These are phyloP conservation scores for Mycotypha africana DNA, from an alignment of 371 early-diverging fungal genomes.

Conservation along the genomic window DNA sequence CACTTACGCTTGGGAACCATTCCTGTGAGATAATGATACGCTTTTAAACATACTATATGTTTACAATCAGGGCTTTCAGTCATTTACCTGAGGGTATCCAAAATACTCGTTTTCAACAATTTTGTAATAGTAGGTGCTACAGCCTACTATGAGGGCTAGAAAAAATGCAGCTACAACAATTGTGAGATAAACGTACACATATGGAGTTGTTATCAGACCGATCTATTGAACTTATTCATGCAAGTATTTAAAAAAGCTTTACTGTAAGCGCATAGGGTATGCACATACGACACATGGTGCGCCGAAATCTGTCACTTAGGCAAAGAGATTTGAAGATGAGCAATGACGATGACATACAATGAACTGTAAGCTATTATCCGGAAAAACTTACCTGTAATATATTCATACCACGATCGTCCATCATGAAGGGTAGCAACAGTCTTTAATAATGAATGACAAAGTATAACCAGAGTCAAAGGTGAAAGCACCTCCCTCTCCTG, in stretches of 20 bases:
- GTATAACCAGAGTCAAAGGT: too few relatives aligned
- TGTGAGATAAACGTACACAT: not conserved
- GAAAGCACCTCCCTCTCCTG: too few relatives aligned
- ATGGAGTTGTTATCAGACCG: too few relatives aligned
- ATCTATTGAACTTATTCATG: not conserved
- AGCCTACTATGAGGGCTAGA: constrained; percentile 60
- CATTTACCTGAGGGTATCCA: constrained; percentile 67
- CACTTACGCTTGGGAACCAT: constrained; percentile 82
- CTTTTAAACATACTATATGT: not conserved
- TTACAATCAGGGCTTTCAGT: not conserved
- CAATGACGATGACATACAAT: not conserved
- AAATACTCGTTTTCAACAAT: constrained; percentile 72
- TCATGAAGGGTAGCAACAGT: too few relatives aligned
- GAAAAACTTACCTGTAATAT: too few relatives aligned
- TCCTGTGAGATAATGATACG: constrained; percentile 46
- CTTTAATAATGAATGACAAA: too few relatives aligned
- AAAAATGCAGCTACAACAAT: constrained; percentile 56
- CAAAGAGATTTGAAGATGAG: too few relatives aligned
- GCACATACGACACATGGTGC: constrained; percentile 51
- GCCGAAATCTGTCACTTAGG: constrained; percentile 60
- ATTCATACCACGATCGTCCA: too few relatives aligned
- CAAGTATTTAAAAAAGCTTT: not conserved
- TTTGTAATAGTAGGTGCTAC: constrained; percentile 68
- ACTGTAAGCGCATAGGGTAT: constrained; percentile 60
- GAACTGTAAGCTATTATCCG: not conserved